Percentiles rank a stretch among this genome's conserved stretches.
Conservation (phyloP, 352 stramenopile genomes). For the Globisporangium iwayamae region DNA sequence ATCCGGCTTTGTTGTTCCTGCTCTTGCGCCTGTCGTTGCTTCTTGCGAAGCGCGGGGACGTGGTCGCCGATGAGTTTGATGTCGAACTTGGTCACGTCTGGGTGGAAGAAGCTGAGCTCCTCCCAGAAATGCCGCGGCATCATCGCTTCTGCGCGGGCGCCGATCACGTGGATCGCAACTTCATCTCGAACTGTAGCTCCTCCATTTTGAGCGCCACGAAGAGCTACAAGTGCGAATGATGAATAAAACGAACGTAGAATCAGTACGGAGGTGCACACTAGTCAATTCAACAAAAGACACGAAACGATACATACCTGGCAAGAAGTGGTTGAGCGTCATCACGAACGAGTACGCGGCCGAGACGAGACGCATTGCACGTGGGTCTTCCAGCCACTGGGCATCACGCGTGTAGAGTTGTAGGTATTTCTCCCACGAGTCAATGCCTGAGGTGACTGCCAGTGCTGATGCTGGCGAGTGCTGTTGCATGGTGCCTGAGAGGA, state of each 20-base stretch:
- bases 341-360: constrained; percentile 72
- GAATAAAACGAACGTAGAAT: background rate
- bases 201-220: background rate
- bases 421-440: constrained; percentile 41
- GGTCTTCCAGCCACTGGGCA: constrained; percentile 28
- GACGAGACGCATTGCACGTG: constrained; percentile 37
- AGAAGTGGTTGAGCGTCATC: constrained; percentile 52
- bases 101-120: constrained; percentile 44
- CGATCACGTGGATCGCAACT: constrained; percentile 50
- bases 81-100: constrained; percentile 21
- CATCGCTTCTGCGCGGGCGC: constrained; percentile 66
- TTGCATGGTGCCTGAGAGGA: constrained; percentile 4
- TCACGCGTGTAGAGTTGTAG: constrained; percentile 36
- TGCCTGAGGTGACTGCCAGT: background rate
- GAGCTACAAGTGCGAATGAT: background rate
- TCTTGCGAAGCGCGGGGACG: constrained; percentile 35
- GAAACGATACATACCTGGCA: constrained; percentile 21
- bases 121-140: constrained; percentile 74
- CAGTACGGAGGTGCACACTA: background rate
- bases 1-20: constrained; percentile 20
- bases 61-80: constrained; percentile 71
- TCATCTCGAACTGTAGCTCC: constrained; percentile 15
- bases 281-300: background rate
- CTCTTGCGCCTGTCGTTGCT: constrained; percentile 7
- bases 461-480: background rate